Conservation (phyloP, 1,284 basidiomycete genomes). For the Phlebopus sp. region DNA sequence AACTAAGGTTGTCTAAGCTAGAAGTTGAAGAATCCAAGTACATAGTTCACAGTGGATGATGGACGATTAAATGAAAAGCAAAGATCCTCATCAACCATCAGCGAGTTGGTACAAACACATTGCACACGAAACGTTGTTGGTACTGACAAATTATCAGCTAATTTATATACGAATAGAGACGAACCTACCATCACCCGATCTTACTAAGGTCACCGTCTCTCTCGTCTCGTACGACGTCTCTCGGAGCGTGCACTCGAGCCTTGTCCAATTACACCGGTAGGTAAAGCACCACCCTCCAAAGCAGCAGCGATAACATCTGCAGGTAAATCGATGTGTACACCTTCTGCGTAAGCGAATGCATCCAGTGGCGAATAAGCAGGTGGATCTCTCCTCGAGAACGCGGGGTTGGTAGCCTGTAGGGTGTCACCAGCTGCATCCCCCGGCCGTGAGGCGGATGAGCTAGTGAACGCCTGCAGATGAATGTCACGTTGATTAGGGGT, state of each 20-base stretch:
- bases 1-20: slow-evolving; percentile 21
- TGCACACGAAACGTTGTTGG: neutral
- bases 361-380: slow-evolving; percentile 82
- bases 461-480: slow-evolving; percentile 64
- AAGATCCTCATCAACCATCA: slow-evolving; percentile 17
- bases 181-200: slow-evolving; percentile 14
- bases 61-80: slow-evolving; percentile 24
- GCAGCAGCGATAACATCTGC: slow-evolving; percentile 81
- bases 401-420: slow-evolving; percentile 17
- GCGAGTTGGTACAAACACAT: slow-evolving; percentile 21
- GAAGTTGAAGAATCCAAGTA: slow-evolving; percentile 21
- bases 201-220: slow-evolving; percentile 42
- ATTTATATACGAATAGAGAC: neutral
- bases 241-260: slow-evolving; percentile 48
- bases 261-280: slow-evolving; percentile 52
- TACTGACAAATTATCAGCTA: slow-evolving; percentile 19
- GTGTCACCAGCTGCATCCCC: slow-evolving; percentile 20
- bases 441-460: slow-evolving; percentile 37
- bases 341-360: slow-evolving; percentile 74
- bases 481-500: slow-evolving; percentile 78
- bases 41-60: slow-evolving; percentile 14
- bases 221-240: slow-evolving; percentile 53
- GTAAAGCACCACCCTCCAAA: slow-evolving; percentile 63
- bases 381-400: slow-evolving; percentile 55
- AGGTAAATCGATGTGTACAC: slow-evolving; percentile 78